phyloP scores from a whole-genome alignment of 345 rosid species.

The Mercurialis annua region DNA sequence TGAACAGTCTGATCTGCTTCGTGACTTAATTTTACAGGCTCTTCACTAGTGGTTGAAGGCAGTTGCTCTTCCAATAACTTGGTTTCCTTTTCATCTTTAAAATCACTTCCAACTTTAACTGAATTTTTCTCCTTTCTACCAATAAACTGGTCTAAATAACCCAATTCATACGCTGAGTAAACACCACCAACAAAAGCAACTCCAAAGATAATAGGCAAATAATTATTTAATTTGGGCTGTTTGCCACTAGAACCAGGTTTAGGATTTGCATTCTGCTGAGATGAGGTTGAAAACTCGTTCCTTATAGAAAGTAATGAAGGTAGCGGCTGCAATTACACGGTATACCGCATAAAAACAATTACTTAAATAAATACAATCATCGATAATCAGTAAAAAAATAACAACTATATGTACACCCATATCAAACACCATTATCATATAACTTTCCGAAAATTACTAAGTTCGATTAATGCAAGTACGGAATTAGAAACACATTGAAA shows the following conservation, averaged over 20 bases:
- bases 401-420: no score
- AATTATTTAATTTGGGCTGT: conserved; percentile 44
- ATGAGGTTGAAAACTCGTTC: conserved; percentile 46
- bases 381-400: no score
- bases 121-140: conserved; percentile 33
- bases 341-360: conserved; percentile 9
- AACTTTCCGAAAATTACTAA: not conserved
- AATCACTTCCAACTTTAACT: conserved; percentile 21
- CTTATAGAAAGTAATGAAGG: conserved; percentile 42
- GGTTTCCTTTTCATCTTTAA: conserved; percentile 23
- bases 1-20: conserved; percentile 19
- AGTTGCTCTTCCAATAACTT: conserved; percentile 29
- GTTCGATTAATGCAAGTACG: not conserved
- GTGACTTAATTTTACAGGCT: conserved; percentile 25
- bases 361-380: no score
- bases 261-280: conserved; percentile 40
- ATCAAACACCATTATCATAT: no score
- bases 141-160: conserved; percentile 53
- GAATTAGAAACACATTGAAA: not conserved
- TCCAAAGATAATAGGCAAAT: conserved; percentile 44
- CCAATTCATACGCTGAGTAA: conserved; percentile 51
- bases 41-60: conserved; percentile 33
- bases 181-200: conserved; percentile 48
- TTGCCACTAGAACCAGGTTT: conserved; percentile 42
- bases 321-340: conserved; percentile 30